These are phyloP conservation scores for Pseudoturritis turrita DNA, from an alignment of 345 rosid genomes.

Conservation along the genomic window DNA sequence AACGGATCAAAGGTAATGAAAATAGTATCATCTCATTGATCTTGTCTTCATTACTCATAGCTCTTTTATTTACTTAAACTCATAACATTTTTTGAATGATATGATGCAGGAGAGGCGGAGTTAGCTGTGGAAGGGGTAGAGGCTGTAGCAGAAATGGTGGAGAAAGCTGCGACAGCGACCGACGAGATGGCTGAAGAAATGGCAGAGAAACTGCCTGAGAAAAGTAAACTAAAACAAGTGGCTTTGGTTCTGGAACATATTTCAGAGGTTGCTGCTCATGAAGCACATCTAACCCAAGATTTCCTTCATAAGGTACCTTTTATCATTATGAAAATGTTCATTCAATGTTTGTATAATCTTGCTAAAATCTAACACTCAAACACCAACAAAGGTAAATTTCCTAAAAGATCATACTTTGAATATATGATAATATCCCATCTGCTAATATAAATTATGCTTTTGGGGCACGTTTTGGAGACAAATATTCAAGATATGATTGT, in stretches of 20 bases:
- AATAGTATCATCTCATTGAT: not conserved
- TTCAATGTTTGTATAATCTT: not conserved
- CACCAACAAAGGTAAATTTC: not conserved
- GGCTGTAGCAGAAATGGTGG: conserved; percentile 43
- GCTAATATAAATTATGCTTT: not conserved
- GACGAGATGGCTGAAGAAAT: conserved; percentile 40
- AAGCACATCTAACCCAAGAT: conserved; percentile 44
- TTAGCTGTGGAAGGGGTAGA: conserved; percentile 41
- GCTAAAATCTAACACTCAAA: not conserved
- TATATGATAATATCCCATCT: not conserved
- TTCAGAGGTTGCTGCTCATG: conserved; percentile 58
- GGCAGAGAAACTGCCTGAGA: conserved; percentile 46
- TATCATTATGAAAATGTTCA: not conserved
- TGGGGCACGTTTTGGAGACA: not conserved
- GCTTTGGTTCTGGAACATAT: conserved; percentile 49
- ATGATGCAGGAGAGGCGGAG: conserved; percentile 43
- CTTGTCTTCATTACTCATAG: not conserved
- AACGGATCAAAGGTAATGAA: conserved; percentile 51
- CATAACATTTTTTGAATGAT: not conserved
- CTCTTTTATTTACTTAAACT: too few relatives aligned
- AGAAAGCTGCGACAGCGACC: conserved; percentile 35
- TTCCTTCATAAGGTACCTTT: conserved; percentile 56
- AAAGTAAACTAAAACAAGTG: conserved; percentile 49
- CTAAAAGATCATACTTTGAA: not conserved
- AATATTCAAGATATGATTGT: not conserved